A percentile compares a stretch with the other conserved stretches of the same genome.
Evolutionary conservation across 257 asterid species (phyloP).

Genomic region (Penstemon barbatus): DNA sequence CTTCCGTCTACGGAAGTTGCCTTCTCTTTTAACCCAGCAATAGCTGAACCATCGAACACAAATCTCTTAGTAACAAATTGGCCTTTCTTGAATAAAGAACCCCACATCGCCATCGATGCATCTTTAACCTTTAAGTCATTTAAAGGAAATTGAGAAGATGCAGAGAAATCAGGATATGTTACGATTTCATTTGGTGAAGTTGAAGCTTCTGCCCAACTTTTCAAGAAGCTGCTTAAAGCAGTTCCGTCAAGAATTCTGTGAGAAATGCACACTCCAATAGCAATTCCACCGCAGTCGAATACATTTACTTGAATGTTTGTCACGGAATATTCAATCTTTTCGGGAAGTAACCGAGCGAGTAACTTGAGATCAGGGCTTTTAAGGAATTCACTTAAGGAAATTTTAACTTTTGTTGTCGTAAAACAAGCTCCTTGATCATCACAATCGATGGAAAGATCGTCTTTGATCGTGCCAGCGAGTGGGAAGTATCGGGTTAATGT

Average conservation of each 20-base stretch:
- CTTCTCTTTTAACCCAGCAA: conserved; percentile 38
- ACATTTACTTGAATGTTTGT: conserved; percentile 58
- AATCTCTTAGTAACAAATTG: conserved; percentile 56
- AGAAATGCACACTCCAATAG: conserved; percentile 64
- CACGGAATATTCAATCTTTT: conserved; percentile 33
- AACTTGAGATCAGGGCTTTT: conserved; percentile 44
- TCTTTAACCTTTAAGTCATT: conserved; percentile 48
- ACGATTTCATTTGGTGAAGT: conserved; percentile 20
- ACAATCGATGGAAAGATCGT: conserved; percentile 57
- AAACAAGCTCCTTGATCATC: conserved; percentile 65
- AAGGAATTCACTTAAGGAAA: conserved; percentile 40
- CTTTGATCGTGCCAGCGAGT: conserved; percentile 63
- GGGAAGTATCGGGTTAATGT: conserved; percentile 56
- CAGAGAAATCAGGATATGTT: conserved; percentile 45
- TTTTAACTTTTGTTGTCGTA: conserved; percentile 41
- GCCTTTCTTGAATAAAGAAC: conserved; percentile 60
- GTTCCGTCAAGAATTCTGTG: conserved; percentile 72
- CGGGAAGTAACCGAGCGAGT: conserved; percentile 47
- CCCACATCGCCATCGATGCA: conserved; percentile 57
- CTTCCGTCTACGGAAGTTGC: conserved; percentile 16
- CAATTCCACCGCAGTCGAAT: conserved; percentile 76
- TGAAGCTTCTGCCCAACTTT: conserved; percentile 49
- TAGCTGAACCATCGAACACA: conserved; percentile 44
- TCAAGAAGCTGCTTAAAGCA: conserved; percentile 53
- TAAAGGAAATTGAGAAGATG: conserved; percentile 51